Conservation (phyloP, 257 asterid species). For the Nicotiana paniculata region DNA sequence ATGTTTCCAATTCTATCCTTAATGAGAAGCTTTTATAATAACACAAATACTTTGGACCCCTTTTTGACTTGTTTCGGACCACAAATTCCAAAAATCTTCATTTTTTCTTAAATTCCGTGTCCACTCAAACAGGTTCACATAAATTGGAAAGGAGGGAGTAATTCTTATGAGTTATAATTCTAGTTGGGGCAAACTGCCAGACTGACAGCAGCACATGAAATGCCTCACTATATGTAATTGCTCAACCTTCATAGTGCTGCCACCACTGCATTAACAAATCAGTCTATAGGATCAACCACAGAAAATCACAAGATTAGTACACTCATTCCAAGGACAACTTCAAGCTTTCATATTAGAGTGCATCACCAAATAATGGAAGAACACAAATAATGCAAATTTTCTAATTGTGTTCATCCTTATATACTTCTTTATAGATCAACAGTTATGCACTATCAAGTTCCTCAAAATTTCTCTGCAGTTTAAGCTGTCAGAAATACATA, state of each 20-base stretch:
- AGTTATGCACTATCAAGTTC: background rate
- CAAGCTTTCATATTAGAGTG: background rate
- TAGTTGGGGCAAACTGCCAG: background rate
- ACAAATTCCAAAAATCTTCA: too few relatives aligned
- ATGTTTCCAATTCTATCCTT: too few relatives aligned
- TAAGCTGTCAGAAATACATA: background rate
- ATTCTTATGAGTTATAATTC: background rate
- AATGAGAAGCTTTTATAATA: too few relatives aligned
- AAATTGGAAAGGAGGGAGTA: too few relatives aligned
- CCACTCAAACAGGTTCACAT: too few relatives aligned
- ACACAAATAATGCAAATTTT: background rate
- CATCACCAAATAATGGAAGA: background rate
- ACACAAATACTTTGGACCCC: too few relatives aligned
- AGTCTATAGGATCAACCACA: background rate
- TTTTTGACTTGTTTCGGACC: too few relatives aligned
- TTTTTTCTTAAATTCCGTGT: too few relatives aligned
- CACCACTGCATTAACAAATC: background rate
- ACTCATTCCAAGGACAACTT: constrained; percentile 1
- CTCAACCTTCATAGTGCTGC: background rate
- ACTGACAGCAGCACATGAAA: background rate
- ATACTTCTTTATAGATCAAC: background rate
- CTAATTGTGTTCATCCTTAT: background rate
- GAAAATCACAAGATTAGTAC: background rate
- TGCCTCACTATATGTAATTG: background rate
- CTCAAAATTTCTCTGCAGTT: background rate